Percentiles rank a stretch among this genome's conserved stretches.
These are phyloP conservation scores for Aquilaria sinensis DNA, from an alignment of 345 rosid genomes.

Conservation along the genomic window DNA sequence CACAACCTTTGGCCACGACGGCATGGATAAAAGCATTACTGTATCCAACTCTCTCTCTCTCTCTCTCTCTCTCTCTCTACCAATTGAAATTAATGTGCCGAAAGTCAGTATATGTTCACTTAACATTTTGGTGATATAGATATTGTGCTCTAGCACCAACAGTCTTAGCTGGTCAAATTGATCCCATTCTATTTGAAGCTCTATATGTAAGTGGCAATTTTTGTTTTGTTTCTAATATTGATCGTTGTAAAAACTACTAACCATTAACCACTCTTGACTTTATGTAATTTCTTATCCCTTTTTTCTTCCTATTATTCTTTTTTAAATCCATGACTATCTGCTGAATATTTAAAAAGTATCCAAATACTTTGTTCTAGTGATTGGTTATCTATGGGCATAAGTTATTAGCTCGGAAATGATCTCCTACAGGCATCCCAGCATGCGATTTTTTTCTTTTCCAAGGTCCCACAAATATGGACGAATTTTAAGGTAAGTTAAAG, in stretches of 20 bases:
- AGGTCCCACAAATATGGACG: constrained; percentile 86
- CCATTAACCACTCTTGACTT: too few relatives aligned
- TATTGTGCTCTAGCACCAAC: constrained; percentile 80
- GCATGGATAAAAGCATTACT: constrained; percentile 52
- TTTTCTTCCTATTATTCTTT: background rate
- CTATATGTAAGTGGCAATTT: constrained; percentile 49
- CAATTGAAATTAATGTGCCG: background rate
- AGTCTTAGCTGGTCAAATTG: constrained; percentile 63
- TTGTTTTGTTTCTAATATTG: background rate
- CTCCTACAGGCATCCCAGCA: constrained; percentile 75
- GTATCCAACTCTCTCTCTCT: constrained; percentile 37
- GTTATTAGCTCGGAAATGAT: too few relatives aligned
- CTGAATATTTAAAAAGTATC: too few relatives aligned
- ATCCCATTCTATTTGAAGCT: constrained; percentile 74
- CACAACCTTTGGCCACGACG: constrained; percentile 39
- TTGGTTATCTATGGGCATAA: too few relatives aligned
- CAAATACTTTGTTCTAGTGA: too few relatives aligned
- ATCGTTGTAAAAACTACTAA: too few relatives aligned
- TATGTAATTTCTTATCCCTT: background rate
- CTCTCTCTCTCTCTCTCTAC: background rate
- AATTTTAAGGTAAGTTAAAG: constrained; percentile 26
- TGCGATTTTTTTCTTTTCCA: constrained; percentile 73
- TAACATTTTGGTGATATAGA: constrained; percentile 30
- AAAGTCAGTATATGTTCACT: constrained; percentile 3
- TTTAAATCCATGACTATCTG: too few relatives aligned